These are phyloP conservation scores for Aureococcus anophagefferens DNA, from an alignment of 108 stramenopile genomes.

Conservation along the genomic window DNA sequence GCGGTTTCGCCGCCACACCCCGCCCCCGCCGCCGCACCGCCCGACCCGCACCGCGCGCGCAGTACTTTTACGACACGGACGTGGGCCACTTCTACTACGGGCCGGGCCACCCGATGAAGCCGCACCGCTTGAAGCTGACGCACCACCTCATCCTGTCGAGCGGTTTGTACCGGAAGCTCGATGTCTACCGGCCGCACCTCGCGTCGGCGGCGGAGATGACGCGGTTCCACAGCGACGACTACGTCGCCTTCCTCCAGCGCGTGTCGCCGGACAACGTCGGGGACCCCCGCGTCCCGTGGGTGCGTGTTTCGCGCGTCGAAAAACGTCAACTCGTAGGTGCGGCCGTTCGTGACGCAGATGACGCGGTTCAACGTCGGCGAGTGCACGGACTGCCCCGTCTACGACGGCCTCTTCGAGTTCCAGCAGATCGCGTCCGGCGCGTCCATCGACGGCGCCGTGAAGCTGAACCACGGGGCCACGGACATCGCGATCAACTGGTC, in stretches of 20 bases:
- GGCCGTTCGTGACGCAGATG: conserved; percentile 59
- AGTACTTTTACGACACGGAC: conserved; percentile 93
- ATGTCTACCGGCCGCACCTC: conserved; percentile 89
- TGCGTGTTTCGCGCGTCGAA: too few relatives aligned
- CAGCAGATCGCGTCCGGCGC: conserved; percentile 88
- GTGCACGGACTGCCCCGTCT: conserved; percentile 95
- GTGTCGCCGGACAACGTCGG: conserved; percentile 87
- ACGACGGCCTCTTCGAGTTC: conserved; percentile 96
- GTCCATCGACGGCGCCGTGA: conserved; percentile 87
- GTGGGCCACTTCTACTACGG: conserved; percentile 95
- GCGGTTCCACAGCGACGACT: conserved; percentile 89
- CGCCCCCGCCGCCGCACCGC: too few relatives aligned
- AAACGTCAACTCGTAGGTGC: too few relatives aligned
- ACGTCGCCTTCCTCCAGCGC: conserved; percentile 79
- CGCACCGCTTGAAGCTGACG: conserved; percentile 90
- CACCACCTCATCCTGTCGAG: conserved; percentile 92
- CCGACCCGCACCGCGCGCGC: conserved; percentile 69
- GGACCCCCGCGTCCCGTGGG: too few relatives aligned
- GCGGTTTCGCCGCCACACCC: too few relatives aligned
- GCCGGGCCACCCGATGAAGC: conserved; percentile 99
- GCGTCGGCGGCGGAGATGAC: conserved; percentile 80
- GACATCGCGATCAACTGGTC: conserved; percentile 98
- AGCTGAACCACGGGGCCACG: conserved; percentile 77
- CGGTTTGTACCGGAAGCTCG: conserved; percentile 93
- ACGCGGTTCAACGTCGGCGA: conserved; percentile 89